Evolutionary conservation across 805 yeast genomes (phyloP).

Genomic region (Torulaspora gathmanii): DNA sequence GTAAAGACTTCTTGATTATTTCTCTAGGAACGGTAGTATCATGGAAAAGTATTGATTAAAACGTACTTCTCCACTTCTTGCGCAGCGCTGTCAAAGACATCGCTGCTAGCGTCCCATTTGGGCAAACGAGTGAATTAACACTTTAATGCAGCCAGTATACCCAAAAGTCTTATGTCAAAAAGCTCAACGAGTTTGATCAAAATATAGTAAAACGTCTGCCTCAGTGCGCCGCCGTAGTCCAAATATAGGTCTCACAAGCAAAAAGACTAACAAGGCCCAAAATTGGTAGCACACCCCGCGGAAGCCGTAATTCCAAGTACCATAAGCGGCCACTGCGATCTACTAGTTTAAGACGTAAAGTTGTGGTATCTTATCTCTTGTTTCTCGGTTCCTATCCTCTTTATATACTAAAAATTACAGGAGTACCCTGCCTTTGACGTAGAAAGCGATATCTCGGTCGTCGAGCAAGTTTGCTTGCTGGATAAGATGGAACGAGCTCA

Average conservation of each 20-base stretch:
- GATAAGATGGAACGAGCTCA: neutral
- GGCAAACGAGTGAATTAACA: neutral
- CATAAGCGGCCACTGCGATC: no score
- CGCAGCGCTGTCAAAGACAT: constrained; percentile 1
- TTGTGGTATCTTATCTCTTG: no score
- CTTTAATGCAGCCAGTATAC: constrained; percentile 2
- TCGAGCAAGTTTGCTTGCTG: constrained; percentile 2
- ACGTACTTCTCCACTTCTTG: constrained; percentile 13
- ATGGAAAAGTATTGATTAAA: constrained; percentile 5
- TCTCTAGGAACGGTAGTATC: constrained; percentile 27
- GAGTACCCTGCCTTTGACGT: neutral
- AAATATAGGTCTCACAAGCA: no score
- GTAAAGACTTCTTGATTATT: constrained; percentile 62
- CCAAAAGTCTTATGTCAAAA: neutral
- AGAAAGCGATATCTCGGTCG: neutral
- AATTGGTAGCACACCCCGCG: no score
- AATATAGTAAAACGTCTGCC: no score
- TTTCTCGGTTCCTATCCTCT: no score
- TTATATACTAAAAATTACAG: neutral
- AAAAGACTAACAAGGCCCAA: no score
- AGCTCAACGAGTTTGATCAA: no score
- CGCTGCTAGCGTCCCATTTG: constrained; percentile 7
- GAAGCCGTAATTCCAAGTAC: no score
- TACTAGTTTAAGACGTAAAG: no score
- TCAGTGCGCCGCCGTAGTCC: no score